These are phyloP conservation scores for Linaria vulgaris DNA, from an alignment of 257 asterid species.

Conservation along the genomic window DNA sequence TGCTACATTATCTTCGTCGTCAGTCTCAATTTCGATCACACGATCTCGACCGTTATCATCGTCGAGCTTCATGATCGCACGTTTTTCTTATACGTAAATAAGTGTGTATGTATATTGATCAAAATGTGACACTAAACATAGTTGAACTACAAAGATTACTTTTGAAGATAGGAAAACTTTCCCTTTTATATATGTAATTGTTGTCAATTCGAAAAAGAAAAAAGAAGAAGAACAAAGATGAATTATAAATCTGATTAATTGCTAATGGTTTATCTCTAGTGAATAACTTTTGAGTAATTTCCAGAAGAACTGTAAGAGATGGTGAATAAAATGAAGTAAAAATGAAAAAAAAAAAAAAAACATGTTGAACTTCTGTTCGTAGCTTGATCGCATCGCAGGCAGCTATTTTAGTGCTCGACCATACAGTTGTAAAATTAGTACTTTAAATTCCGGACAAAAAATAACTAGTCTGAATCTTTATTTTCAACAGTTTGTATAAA, in stretches of 20 bases:
- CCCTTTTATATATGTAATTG: too few species aligned
- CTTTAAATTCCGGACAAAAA: too few species aligned
- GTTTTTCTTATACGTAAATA: neutral
- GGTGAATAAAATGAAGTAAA: neutral
- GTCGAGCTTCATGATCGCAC: conserved; percentile 59
- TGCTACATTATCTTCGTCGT: conserved; percentile 81
- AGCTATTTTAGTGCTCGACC: conserved; percentile 41
- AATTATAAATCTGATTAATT: neutral
- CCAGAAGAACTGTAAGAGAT: conserved; percentile 3
- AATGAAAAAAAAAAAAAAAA: neutral
- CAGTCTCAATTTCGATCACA: conserved; percentile 61
- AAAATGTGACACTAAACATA: neutral
- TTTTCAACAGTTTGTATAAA: too few species aligned
- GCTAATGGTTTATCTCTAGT: conserved; percentile 9
- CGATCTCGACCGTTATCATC: conserved; percentile 69
- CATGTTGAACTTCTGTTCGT: neutral
- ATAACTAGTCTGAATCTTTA: too few species aligned
- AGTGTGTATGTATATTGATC: conserved; percentile 1
- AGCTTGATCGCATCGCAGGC: neutral
- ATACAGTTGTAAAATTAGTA: too few species aligned
- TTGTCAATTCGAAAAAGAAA: too few species aligned
- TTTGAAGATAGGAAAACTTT: too few species aligned
- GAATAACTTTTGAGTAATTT: conserved; percentile 20
- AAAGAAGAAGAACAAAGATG: too few species aligned
- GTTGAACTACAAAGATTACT: neutral